Evolutionary conservation across 2,329 filamentous ascomycete genomes (phyloP).

Genomic region (Blastomyces silverae): DNA sequence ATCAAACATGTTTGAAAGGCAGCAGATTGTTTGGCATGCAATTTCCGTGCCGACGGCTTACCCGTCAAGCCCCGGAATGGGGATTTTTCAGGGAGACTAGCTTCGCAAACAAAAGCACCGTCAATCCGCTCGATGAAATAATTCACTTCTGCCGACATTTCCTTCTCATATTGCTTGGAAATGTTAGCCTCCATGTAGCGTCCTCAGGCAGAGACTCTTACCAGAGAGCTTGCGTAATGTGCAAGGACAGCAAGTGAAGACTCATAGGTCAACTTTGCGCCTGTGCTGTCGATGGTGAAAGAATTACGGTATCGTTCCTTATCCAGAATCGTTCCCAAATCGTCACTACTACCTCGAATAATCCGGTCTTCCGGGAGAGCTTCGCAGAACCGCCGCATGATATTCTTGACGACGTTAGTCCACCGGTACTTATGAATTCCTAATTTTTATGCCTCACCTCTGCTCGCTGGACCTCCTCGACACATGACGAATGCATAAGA

Average conservation of each 20-base stretch:
- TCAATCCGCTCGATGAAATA: conserved; percentile 57
- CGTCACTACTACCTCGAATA: conserved; percentile 52
- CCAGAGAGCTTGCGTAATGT: conserved; percentile 65
- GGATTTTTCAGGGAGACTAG: conserved; percentile 67
- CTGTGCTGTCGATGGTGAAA: conserved; percentile 58
- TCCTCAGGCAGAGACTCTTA: conserved; percentile 24
- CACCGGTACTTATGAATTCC: not conserved
- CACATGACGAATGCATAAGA: conserved; percentile 53
- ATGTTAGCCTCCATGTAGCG: not conserved
- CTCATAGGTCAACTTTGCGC: conserved; percentile 71
- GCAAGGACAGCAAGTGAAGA: conserved; percentile 65
- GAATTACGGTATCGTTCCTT: conserved; percentile 48
- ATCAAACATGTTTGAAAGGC: conserved; percentile 75
- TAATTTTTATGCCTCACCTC: conserved; percentile 38
- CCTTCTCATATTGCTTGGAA: conserved; percentile 42
- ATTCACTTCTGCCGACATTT: conserved; percentile 43
- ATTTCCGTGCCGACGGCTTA: conserved; percentile 59
- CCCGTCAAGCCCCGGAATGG: conserved; percentile 64
- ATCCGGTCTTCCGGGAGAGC: conserved; percentile 67
- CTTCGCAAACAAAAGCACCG: conserved; percentile 64
- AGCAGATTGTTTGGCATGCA: conserved; percentile 76
- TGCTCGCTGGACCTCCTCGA: conserved; percentile 42
- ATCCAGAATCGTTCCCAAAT: conserved; percentile 51
- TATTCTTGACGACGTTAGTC: conserved; percentile 30
- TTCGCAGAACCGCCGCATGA: conserved; percentile 69